Percentiles rank a stretch among this genome's conserved stretches.
phyloP scores from a whole-genome alignment of 2,329 filamentous ascomycete species.

The Leptographium wingfieldii region DNA sequence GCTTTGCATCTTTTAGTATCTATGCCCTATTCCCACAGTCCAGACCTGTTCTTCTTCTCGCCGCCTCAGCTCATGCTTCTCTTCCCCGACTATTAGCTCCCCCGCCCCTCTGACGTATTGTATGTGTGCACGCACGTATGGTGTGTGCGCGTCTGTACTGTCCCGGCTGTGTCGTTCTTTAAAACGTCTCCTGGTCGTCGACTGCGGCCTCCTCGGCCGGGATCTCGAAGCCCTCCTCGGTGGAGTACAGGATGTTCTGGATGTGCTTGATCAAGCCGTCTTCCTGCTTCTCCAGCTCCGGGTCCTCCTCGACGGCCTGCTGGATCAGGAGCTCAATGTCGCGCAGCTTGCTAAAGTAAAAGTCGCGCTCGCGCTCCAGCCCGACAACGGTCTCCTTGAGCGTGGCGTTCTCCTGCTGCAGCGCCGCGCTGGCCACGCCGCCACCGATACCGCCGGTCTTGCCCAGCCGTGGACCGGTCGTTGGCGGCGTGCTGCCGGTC shows the following conservation, averaged over 20 bases:
- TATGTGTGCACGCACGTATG: not conserved
- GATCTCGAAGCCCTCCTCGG: slow-evolving; percentile 86
- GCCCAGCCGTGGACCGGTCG: slow-evolving; percentile 35
- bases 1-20: not conserved
- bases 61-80: not conserved
- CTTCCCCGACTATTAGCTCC: not conserved
- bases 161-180: slow-evolving; percentile 6
- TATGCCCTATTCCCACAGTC: not conserved
- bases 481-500: slow-evolving; percentile 50
- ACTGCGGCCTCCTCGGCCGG: slow-evolving; percentile 58
- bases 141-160: not conserved
- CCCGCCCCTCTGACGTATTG: not conserved
- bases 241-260: slow-evolving; percentile 93
- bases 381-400: slow-evolving; percentile 94
- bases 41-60: not conserved
- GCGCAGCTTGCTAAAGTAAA: slow-evolving; percentile 97
- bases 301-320: slow-evolving; percentile 82
- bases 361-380: slow-evolving; percentile 90
- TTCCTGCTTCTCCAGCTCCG: slow-evolving; percentile 87
- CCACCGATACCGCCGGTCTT: slow-evolving; percentile 34
- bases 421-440: slow-evolving; percentile 52
- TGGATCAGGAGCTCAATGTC: slow-evolving; percentile 95
- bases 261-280: slow-evolving; percentile 89
- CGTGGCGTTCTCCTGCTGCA: slow-evolving; percentile 75
- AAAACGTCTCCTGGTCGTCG: slow-evolving; percentile 75